These are phyloP conservation scores for Russula virescens DNA, from an alignment of 768 basidiomycete species.

Conservation along the genomic window DNA sequence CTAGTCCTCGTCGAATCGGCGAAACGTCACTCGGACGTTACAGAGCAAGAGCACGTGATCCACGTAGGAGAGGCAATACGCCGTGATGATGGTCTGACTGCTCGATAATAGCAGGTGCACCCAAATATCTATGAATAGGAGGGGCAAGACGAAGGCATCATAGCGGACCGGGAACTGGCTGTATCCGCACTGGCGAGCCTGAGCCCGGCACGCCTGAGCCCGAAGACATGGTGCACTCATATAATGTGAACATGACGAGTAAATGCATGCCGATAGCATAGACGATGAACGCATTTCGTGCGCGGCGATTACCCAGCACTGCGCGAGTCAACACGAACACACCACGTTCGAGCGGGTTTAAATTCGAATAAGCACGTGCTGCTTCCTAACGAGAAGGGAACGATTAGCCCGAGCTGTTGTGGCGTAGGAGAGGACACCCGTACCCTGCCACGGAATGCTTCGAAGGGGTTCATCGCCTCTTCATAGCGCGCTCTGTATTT, in stretches of 20 bases:
- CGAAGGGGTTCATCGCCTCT: constrained; percentile 97
- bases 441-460: constrained; percentile 92
- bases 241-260: constrained; percentile 74
- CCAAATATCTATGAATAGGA: neutral
- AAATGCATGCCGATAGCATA: constrained; percentile 79
- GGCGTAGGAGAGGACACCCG: constrained; percentile 31
- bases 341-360: constrained; percentile 88
- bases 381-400: constrained; percentile 73
- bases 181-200: constrained; percentile 33
- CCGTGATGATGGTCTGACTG: neutral
- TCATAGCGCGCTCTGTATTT: constrained; percentile 91
- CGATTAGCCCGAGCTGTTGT: neutral
- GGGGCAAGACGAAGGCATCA: constrained; percentile 6
- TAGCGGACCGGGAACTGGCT: constrained; percentile 43
- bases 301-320: constrained; percentile 83
- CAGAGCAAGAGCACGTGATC: neutral
- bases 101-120: neutral
- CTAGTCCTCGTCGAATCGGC: no score
- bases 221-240: constrained; percentile 59
- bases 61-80: neutral
- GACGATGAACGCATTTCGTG: constrained; percentile 82
- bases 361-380: constrained; percentile 82
- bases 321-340: constrained; percentile 80
- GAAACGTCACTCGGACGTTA: neutral
- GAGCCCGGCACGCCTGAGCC: constrained; percentile 36